A percentile compares a stretch with the other conserved stretches of the same genome.
Evolutionary conservation across 805 yeast genomes (phyloP).

Genomic region (Barnettozyma botsteinii): DNA sequence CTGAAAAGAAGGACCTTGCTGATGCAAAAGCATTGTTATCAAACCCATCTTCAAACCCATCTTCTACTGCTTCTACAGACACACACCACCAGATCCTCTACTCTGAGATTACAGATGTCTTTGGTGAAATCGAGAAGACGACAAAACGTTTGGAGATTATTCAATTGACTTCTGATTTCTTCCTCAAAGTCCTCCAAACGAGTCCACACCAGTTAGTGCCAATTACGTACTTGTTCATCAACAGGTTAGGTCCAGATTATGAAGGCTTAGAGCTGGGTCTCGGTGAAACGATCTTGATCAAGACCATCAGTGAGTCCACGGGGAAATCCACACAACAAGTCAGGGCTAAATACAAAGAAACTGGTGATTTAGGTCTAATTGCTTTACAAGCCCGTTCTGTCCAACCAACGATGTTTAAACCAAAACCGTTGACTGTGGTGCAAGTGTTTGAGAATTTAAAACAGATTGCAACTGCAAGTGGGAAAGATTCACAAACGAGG

Average conservation of each 20-base stretch:
- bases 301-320: conserved; percentile 85
- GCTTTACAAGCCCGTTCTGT: conserved; percentile 78
- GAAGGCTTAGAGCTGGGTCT: conserved; percentile 91
- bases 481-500: conserved; percentile 72
- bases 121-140: conserved; percentile 73
- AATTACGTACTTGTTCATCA: conserved; percentile 80
- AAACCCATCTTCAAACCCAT: too few species aligned
- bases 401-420: conserved; percentile 92
- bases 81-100: conserved; percentile 28
- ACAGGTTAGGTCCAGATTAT: conserved; percentile 90
- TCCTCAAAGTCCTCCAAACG: conserved; percentile 52
- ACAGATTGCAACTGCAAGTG: conserved; percentile 71
- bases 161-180: conserved; percentile 67
- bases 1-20: conserved; percentile 19
- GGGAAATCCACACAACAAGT: conserved; percentile 72
- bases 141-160: conserved; percentile 81
- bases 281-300: conserved; percentile 84
- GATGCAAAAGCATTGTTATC: conserved; percentile 18
- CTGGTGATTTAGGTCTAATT: conserved; percentile 88
- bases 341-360: conserved; percentile 65
- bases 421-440: conserved; percentile 68
- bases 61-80: too few species aligned
- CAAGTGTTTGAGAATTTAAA: conserved; percentile 69
- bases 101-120: conserved; percentile 47
- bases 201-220: conserved; percentile 53